Evolutionary conservation across 495 filamentous ascomycete genomes (phyloP).

Genomic region (Penicillium ucsense): DNA sequence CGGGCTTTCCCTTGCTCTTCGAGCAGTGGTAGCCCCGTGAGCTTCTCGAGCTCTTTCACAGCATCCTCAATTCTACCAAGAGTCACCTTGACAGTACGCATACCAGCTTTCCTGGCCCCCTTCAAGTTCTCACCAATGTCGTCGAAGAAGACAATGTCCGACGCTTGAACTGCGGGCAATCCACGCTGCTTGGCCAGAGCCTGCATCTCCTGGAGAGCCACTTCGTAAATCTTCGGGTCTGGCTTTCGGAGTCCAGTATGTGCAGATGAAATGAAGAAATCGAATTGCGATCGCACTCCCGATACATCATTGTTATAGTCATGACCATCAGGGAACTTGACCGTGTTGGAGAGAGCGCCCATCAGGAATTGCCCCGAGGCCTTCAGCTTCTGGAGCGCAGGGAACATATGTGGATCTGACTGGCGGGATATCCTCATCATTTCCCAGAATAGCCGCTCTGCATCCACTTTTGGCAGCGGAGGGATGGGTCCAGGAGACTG

Average conservation of each 20-base stretch:
- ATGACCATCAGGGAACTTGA: conserved; percentile 66
- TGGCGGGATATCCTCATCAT: conserved; percentile 74
- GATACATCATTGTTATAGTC: conserved; percentile 37
- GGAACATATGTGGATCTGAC: conserved; percentile 80
- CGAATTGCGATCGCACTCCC: conserved; percentile 54
- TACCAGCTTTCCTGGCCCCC: conserved; percentile 62
- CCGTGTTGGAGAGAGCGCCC: conserved; percentile 80
- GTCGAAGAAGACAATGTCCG: conserved; percentile 80
- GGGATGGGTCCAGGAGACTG: conserved; percentile 33
- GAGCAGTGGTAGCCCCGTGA: conserved; percentile 46
- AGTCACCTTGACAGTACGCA: conserved; percentile 74
- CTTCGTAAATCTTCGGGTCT: conserved; percentile 67
- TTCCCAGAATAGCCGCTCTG: conserved; percentile 72
- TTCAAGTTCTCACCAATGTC: conserved; percentile 94
- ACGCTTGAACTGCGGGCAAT: conserved; percentile 45
- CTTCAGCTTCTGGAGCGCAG: conserved; percentile 62
- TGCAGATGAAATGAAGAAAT: conserved; percentile 74
- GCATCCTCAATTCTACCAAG: conserved; percentile 72
- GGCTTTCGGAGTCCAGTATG: conserved; percentile 87
- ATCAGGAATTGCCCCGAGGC: conserved; percentile 57
- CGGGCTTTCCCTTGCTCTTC: conserved; percentile 32
- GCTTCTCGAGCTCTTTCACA: conserved; percentile 54
- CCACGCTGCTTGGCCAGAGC: conserved; percentile 46
- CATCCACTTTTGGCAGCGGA: conserved; percentile 65
- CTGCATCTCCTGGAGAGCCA: conserved; percentile 56